Evolutionary conservation across 495 filamentous ascomycete genomes (phyloP).

Genomic region (Neurospora sp.): DNA sequence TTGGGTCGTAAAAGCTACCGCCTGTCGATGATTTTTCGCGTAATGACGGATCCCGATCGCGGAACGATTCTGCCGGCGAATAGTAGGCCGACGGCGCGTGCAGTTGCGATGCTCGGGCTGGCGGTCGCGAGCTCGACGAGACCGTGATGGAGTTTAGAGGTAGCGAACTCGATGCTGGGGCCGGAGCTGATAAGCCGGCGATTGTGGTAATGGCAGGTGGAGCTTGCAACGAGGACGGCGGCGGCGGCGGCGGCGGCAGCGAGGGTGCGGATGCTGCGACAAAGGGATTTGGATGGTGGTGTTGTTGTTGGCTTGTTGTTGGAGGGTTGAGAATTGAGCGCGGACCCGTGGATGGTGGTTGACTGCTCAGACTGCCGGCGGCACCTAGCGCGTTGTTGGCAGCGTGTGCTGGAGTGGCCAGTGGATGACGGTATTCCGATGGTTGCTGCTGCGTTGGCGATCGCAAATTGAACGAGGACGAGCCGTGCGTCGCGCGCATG

Average conservation of each 20-base stretch:
- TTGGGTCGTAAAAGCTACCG: slow-evolving; percentile 47
- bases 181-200: background rate
- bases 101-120: slow-evolving; percentile 18
- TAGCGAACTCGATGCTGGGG: slow-evolving; percentile 1
- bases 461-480: slow-evolving; percentile 25
- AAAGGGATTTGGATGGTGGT: slow-evolving; percentile 14
- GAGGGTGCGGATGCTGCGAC: slow-evolving; percentile 14
- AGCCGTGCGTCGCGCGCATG: background rate
- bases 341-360: slow-evolving; percentile 9
- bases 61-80: slow-evolving; percentile 10
- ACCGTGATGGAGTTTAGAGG: background rate
- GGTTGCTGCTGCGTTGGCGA: slow-evolving; percentile 30
- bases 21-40: slow-evolving; percentile 33
- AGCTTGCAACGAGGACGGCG: slow-evolving; percentile 18
- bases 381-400: slow-evolving; percentile 6
- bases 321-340: slow-evolving; percentile 21
- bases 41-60: slow-evolving; percentile 18
- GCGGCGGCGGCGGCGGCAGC: background rate
- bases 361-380: background rate
- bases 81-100: slow-evolving; percentile 26
- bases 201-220: slow-evolving; percentile 14
- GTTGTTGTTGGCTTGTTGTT: background rate
- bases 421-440: background rate
- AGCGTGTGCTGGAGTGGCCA: background rate
- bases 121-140: slow-evolving; percentile 9